Conservation (phyloP, 2,329 filamentous ascomycete species). For the Sporothrix mexicana region DNA sequence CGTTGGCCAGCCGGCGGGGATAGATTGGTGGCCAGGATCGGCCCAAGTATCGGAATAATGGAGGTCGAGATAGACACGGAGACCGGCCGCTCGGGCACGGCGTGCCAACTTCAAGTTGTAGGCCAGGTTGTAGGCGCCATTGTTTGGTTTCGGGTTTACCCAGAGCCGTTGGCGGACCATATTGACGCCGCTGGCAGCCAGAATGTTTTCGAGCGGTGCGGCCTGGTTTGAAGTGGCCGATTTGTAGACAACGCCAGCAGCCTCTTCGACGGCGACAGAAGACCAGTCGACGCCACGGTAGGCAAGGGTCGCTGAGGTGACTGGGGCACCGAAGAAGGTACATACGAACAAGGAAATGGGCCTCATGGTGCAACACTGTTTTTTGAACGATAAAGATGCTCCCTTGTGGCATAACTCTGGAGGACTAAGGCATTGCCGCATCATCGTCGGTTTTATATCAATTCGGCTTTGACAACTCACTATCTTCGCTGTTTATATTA, state of each 20-base stretch:
- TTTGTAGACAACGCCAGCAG: constrained; percentile 65
- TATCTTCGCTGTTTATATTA: neutral
- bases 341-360: neutral
- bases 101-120: constrained; percentile 73
- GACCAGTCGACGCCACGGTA: constrained; percentile 75
- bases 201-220: constrained; percentile 64
- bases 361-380: neutral
- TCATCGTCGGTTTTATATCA: no score
- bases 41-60: constrained; percentile 76
- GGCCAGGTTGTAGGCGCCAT: constrained; percentile 66
- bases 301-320: constrained; percentile 48
- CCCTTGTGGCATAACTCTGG: no score
- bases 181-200: constrained; percentile 68
- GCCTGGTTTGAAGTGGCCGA: constrained; percentile 57
- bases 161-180: constrained; percentile 73
- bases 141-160: constrained; percentile 64
- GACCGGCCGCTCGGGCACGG: constrained; percentile 66
- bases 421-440: no score
- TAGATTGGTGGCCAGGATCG: constrained; percentile 67
- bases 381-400: no score
- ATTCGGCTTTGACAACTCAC: no score
- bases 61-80: constrained; percentile 67
- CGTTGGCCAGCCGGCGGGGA: constrained; percentile 66
- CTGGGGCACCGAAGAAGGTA: neutral
- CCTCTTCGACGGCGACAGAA: constrained; percentile 68